A percentile compares a stretch with the other conserved stretches of the same genome.
phyloP scores from a whole-genome alignment of 306 rosid species.

The Citrullus colocynthis region DNA sequence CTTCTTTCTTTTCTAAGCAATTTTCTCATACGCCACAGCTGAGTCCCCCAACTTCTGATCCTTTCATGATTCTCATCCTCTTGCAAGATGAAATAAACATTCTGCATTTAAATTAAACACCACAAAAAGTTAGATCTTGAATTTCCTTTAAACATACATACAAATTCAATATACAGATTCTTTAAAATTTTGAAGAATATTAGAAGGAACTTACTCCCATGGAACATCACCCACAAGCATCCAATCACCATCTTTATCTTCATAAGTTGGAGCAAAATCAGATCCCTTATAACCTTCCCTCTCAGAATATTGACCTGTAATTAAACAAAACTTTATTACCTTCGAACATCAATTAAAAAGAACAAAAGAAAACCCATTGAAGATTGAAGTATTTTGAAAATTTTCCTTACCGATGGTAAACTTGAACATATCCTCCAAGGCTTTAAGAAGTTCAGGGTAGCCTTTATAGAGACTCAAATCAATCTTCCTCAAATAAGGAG shows the following conservation, averaged over 20 bases:
- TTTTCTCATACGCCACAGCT: not conserved
- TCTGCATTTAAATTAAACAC: not conserved
- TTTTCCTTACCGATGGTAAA: conserved; percentile 42
- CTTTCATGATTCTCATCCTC: conserved; percentile 5
- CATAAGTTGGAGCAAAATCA: conserved; percentile 65
- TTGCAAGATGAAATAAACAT: conserved; percentile 3
- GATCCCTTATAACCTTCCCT: conserved; percentile 72
- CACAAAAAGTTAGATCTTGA: not conserved
- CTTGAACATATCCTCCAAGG: conserved; percentile 68
- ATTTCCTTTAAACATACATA: not conserved
- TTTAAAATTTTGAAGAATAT: not conserved
- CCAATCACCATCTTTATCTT: conserved; percentile 92
- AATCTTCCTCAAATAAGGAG: conserved; percentile 87
- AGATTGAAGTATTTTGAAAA: not conserved
- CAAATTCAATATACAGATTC: not conserved
- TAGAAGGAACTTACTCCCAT: conserved; percentile 47
- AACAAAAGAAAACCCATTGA: not conserved
- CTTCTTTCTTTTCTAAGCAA: too few relatives aligned
- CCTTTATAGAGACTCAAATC: conserved; percentile 51
- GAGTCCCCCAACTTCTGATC: not conserved
- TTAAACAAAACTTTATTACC: not conserved
- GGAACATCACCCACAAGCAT: conserved; percentile 95
- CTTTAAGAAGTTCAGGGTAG: conserved; percentile 55
- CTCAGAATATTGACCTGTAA: conserved; percentile 59
- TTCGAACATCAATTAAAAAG: not conserved